These are phyloP conservation scores for Diaporthe humulicola DNA, from an alignment of 2,329 filamentous ascomycete genomes.

Conservation along the genomic window DNA sequence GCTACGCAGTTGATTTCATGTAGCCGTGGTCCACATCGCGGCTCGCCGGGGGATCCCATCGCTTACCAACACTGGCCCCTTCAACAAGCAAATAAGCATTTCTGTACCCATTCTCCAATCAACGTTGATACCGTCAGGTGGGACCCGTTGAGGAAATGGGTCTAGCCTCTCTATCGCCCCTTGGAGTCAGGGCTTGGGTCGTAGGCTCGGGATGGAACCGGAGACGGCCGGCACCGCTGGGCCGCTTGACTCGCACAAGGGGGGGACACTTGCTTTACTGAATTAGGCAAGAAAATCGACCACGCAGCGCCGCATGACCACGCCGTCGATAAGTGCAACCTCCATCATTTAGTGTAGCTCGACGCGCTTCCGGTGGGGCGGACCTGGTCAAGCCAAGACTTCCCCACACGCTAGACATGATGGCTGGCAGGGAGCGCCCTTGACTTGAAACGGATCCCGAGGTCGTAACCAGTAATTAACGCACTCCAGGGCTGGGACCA, in stretches of 20 bases:
- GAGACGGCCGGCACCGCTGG: slow-evolving; percentile 9
- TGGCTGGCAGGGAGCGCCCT: not conserved
- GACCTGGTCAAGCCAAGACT: not conserved
- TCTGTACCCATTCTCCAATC: not conserved
- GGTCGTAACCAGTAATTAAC: too few relatives aligned
- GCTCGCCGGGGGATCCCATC: not conserved
- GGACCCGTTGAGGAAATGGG: not conserved
- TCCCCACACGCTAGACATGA: slow-evolving; percentile 6
- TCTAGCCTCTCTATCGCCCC: not conserved
- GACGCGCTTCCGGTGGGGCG: not conserved
- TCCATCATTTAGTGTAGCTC: not conserved
- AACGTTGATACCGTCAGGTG: not conserved
- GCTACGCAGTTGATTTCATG: not conserved
- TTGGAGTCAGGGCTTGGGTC: not conserved
- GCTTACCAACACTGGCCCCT: not conserved
- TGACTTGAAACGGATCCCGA: not conserved
- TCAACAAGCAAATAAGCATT: not conserved
- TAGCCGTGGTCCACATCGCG: not conserved
- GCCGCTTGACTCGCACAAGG: slow-evolving; percentile 13
- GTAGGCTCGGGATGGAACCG: slow-evolving; percentile 5
- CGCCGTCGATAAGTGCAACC: not conserved
- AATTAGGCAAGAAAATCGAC: slow-evolving; percentile 22
- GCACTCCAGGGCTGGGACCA: too few relatives aligned
- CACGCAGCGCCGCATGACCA: not conserved
- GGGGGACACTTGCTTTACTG: not conserved